Evolutionary conservation across 2,329 filamentous ascomycete species (phyloP).

Genomic region (Exserohilum turcica): DNA sequence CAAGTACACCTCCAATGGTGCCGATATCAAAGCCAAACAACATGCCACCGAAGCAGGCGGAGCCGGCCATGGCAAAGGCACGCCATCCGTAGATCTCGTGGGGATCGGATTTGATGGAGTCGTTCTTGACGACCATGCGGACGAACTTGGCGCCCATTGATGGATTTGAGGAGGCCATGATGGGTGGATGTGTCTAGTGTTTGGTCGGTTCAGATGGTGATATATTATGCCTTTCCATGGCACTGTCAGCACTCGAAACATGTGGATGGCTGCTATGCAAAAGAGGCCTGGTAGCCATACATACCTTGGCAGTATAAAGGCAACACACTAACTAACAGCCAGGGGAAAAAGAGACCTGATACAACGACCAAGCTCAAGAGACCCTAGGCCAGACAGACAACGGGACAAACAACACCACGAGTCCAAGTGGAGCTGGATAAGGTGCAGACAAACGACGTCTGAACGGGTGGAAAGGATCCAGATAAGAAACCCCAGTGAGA

Average conservation of each 20-base stretch:
- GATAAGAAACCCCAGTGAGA: conserved; percentile 9
- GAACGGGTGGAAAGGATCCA: conserved; percentile 25
- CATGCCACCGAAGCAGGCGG: conserved; percentile 71
- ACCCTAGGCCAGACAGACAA: conserved; percentile 14
- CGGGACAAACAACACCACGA: background rate
- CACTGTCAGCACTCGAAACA: conserved; percentile 1
- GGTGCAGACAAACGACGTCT: conserved; percentile 17
- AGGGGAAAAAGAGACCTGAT: background rate
- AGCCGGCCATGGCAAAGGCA: conserved; percentile 66
- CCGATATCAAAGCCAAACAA: conserved; percentile 71
- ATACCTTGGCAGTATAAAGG: conserved; percentile 10
- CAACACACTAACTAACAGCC: background rate
- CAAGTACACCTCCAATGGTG: conserved; percentile 70
- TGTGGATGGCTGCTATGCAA: background rate
- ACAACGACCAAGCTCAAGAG: conserved; percentile 5
- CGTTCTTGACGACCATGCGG: conserved; percentile 66
- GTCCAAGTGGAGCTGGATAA: background rate
- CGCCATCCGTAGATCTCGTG: conserved; percentile 73
- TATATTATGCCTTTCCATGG: background rate
- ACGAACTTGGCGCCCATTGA: conserved; percentile 52
- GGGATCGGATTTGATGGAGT: conserved; percentile 71
- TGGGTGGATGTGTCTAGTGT: background rate
- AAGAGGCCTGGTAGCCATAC: background rate
- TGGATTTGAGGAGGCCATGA: conserved; percentile 13
- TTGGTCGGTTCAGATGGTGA: background rate